Conservation (phyloP, 345 rosid species). For the Eucalyptus lansdowneana region DNA sequence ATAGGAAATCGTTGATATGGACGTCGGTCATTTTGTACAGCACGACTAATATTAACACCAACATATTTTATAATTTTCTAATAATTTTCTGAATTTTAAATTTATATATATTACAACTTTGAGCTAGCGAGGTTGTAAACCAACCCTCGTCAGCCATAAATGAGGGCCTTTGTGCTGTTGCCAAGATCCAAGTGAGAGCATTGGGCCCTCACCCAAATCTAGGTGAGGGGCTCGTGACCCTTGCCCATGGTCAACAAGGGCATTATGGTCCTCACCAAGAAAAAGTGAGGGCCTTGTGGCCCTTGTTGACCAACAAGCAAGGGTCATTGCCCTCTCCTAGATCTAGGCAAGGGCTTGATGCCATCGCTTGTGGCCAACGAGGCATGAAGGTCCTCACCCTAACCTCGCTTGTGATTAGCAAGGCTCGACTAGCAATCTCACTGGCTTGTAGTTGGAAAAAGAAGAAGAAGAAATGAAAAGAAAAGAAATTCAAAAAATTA, state of each 20-base stretch:
- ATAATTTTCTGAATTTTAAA: too few species aligned
- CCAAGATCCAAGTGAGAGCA: background rate
- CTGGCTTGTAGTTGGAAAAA: accelerated
- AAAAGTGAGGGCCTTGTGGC: too few species aligned
- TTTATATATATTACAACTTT: too few species aligned
- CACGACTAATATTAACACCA: background rate
- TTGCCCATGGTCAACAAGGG: background rate
- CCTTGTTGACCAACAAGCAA: too few species aligned
- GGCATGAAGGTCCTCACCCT: background rate
- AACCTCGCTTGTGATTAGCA: background rate
- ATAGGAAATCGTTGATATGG: background rate
- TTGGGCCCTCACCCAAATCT: background rate
- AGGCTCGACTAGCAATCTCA: accelerated
- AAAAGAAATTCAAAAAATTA: too few species aligned
- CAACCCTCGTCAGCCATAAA: too few species aligned
- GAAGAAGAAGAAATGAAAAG: accelerated
- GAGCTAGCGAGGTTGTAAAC: background rate
- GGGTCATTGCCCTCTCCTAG: too few species aligned
- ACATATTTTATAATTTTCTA: background rate
- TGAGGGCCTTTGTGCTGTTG: too few species aligned
- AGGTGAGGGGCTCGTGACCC: background rate
- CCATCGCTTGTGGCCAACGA: too few species aligned
- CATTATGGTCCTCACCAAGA: background rate
- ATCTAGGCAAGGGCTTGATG: accelerated
- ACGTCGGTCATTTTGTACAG: accelerated